Conservation (phyloP, 208 protist species). For the Trypanosoma congolense region DNA sequence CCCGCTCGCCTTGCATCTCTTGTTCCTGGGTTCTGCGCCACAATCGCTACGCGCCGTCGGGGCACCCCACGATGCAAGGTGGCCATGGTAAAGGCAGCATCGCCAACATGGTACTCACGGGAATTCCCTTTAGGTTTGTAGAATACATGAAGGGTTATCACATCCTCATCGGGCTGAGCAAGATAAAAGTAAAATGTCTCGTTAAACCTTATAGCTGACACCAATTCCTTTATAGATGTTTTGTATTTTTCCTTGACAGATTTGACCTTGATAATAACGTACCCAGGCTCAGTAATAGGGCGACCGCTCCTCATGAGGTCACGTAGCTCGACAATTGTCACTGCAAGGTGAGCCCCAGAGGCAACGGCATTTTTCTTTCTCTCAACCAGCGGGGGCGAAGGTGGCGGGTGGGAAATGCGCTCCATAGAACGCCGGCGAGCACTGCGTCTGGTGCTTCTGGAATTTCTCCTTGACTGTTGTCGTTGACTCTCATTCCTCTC, state of each 20-base stretch:
- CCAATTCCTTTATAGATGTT: slow-evolving; percentile 69
- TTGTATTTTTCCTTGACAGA: slow-evolving; percentile 91
- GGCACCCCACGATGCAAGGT: slow-evolving; percentile 69
- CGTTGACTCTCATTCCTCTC: slow-evolving; percentile 9
- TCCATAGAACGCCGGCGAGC: slow-evolving; percentile 20
- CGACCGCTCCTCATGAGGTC: slow-evolving; percentile 58
- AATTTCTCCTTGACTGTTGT: slow-evolving; percentile 18
- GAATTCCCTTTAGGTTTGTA: slow-evolving; percentile 66
- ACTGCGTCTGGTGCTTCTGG: slow-evolving; percentile 24
- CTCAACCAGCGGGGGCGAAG: slow-evolving; percentile 39
- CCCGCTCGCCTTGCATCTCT: slow-evolving; percentile 56
- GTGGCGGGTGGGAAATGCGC: slow-evolving; percentile 40
- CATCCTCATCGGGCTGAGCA: slow-evolving; percentile 81
- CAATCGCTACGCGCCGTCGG: slow-evolving; percentile 66
- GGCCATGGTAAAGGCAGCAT: slow-evolving; percentile 83
- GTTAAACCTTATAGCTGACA: slow-evolving; percentile 69
- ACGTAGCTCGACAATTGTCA: slow-evolving; percentile 70
- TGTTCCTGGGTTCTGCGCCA: slow-evolving; percentile 75
- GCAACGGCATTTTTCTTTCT: slow-evolving; percentile 54
- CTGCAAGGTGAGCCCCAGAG: slow-evolving; percentile 72
- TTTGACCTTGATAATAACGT: slow-evolving; percentile 83
- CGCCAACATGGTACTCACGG: slow-evolving; percentile 76
- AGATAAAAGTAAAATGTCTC: slow-evolving; percentile 86
- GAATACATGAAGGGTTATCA: slow-evolving; percentile 87
- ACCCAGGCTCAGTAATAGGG: slow-evolving; percentile 66